phyloP scores from a whole-genome alignment of 805 yeast species.

The Starmerella sp. region DNA sequence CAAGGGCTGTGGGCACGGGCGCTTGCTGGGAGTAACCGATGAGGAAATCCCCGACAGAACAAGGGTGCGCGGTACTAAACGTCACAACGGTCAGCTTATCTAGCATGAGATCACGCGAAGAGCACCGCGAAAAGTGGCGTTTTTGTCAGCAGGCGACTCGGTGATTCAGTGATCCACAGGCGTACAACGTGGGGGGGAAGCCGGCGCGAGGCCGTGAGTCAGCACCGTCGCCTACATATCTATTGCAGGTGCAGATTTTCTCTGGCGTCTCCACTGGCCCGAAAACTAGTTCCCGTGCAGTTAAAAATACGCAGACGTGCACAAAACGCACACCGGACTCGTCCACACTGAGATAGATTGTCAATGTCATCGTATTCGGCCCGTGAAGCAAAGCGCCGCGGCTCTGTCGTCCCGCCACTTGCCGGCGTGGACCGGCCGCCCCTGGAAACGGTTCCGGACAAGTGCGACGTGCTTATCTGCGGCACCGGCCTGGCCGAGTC shows the following conservation, averaged over 20 bases:
- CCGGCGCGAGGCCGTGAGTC: slow-evolving; percentile 11
- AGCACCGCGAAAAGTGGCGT: not conserved
- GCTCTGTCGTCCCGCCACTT: slow-evolving; percentile 32
- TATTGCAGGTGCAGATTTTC: slow-evolving; percentile 15
- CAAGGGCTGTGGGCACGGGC: not conserved
- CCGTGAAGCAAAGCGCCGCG: slow-evolving; percentile 30
- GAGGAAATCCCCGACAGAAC: not conserved
- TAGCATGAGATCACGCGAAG: slow-evolving; percentile 3
- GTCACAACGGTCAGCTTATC: not conserved
- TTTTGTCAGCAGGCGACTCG: not conserved
- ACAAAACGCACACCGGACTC: not conserved
- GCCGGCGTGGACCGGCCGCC: slow-evolving; percentile 31
- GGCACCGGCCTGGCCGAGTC: slow-evolving; percentile 91
- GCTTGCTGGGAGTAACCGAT: not conserved
- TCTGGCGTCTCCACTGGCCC: slow-evolving; percentile 3
- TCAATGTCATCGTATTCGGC: slow-evolving; percentile 33
- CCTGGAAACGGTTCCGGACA: slow-evolving; percentile 36
- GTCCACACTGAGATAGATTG: not conserved
- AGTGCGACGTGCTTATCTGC: slow-evolving; percentile 77
- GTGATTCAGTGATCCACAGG: not conserved
- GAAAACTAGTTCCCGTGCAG: not conserved
- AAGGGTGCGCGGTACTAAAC: not conserved
- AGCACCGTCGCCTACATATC: slow-evolving; percentile 8
- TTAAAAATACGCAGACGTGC: not conserved
- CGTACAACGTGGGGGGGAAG: slow-evolving; percentile 1